A percentile compares a stretch with the other conserved stretches of the same genome.
phyloP scores from a whole-genome alignment of 352 stramenopile species.

The Pythium monospermum region DNA sequence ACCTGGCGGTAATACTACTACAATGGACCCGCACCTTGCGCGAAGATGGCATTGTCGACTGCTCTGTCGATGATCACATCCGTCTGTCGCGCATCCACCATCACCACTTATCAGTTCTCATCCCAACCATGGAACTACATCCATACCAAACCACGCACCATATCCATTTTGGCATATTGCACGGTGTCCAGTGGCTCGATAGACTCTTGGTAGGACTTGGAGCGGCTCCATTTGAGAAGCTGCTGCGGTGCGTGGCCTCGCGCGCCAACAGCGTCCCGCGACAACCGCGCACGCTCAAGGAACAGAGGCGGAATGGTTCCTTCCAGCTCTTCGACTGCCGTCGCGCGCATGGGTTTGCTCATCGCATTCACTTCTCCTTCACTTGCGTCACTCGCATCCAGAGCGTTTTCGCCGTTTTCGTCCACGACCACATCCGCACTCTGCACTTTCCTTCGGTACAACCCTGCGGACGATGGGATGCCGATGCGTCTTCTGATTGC shows the following conservation, averaged over 20 bases:
- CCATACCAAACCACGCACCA: too few species aligned
- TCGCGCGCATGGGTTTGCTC: background rate
- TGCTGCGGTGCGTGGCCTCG: background rate
- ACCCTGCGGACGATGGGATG: constrained; percentile 2
- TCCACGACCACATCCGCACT: constrained; percentile 1
- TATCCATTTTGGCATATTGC: too few species aligned
- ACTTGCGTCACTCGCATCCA: constrained; percentile 2
- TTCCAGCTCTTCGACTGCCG: constrained; percentile 7
- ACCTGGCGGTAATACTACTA: too few species aligned
- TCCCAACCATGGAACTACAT: too few species aligned
- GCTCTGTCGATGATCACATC: constrained; percentile 24
- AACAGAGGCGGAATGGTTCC: background rate
- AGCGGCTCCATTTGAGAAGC: constrained; percentile 7
- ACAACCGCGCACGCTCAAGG: too few species aligned
- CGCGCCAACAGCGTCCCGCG: too few species aligned
- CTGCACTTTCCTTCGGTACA: constrained; percentile 11
- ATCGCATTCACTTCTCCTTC: background rate
- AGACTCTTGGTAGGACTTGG: constrained; percentile 37
- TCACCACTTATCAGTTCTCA: too few species aligned
- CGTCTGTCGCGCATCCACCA: too few species aligned
- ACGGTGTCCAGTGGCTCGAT: too few species aligned
- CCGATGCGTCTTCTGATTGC: constrained; percentile 2
- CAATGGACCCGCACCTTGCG: constrained; percentile 42
- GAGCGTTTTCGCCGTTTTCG: constrained; percentile 5
- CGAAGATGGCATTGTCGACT: constrained; percentile 41